phyloP scores from a whole-genome alignment of 73 alveolate genomes.

The Paramecium caudatum region DNA sequence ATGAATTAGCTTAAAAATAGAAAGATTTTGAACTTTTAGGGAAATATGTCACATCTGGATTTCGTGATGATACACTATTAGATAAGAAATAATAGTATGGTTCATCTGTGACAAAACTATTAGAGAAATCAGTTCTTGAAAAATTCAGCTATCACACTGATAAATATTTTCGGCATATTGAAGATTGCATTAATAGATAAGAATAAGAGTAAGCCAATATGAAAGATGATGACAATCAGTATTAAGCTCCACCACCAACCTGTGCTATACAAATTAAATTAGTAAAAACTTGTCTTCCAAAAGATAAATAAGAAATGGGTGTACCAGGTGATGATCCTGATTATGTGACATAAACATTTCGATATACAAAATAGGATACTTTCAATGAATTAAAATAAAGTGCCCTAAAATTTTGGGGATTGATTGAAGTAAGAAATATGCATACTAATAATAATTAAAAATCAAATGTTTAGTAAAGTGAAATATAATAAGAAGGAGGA shows the following conservation, averaged over 20 bases:
- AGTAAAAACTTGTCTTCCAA: conserved; percentile 13
- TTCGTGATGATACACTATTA: not conserved
- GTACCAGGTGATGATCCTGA: conserved; percentile 68
- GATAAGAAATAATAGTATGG: not conserved
- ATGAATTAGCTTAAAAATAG: conserved; percentile 15
- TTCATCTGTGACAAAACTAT: conserved; percentile 13
- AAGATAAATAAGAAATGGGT: not conserved
- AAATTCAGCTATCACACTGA: conserved; percentile 55
- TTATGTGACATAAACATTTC: conserved; percentile 25
- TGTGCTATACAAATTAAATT: conserved; percentile 54
- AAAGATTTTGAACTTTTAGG: conserved; percentile 14
- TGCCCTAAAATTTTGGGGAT: conserved; percentile 37
- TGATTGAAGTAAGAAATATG: not conserved
- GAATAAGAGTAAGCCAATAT: not conserved
- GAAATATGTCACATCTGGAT: conserved; percentile 13
- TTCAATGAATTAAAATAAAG: conserved; percentile 1
- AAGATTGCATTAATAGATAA: not conserved
- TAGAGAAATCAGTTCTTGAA: conserved; percentile 47
- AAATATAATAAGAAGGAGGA: conserved; percentile 34
- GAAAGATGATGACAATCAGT: conserved; percentile 50
- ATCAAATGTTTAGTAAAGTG: conserved; percentile 4
- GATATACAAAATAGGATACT: conserved; percentile 29
- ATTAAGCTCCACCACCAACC: conserved; percentile 55
- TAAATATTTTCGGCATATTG: conserved; percentile 54
- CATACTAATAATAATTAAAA: not conserved